Evolutionary conservation across 139 green algal species (phyloP).

Genomic region (Chlamydomonas applanata): DNA sequence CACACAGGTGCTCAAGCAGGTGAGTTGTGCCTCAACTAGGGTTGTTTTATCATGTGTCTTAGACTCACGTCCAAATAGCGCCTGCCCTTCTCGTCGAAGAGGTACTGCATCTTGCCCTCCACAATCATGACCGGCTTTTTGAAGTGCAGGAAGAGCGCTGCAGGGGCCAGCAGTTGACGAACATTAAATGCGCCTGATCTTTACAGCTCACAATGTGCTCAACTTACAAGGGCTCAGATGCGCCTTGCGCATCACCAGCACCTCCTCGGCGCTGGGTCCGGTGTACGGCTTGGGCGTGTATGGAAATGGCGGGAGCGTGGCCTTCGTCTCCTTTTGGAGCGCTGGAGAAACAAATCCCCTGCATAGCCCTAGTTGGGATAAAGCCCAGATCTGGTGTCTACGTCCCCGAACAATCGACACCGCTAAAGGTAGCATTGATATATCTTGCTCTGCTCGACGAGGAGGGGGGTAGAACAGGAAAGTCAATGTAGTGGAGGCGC

Average conservation of each 20-base stretch:
- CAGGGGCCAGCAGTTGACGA: background rate
- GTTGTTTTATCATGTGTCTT: background rate
- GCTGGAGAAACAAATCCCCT: too few species aligned
- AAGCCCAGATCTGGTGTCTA: too few species aligned
- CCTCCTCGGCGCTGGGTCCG: constrained; percentile 80
- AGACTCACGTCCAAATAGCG: constrained; percentile 87
- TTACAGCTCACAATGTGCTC: background rate
- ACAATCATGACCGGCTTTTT: constrained; percentile 92
- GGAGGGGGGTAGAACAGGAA: too few species aligned
- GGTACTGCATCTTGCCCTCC: constrained; percentile 96
- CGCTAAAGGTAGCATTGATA: too few species aligned
- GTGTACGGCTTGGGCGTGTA: constrained; percentile 74
- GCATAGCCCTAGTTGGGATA: too few species aligned
- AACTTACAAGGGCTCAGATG: constrained; percentile 79
- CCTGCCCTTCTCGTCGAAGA: constrained; percentile 90
- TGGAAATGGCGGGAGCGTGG: constrained; percentile 40
- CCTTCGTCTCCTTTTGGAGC: too few species aligned
- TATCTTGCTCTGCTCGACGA: too few species aligned
- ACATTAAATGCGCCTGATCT: background rate
- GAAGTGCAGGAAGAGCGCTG: constrained; percentile 83
- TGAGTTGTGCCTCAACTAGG: background rate
- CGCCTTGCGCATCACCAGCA: constrained; percentile 71
- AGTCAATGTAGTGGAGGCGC: too few species aligned
- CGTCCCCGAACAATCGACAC: too few species aligned
- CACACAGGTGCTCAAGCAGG: background rate